Base-by-base conservation (phyloP, 352 stramenopile species). In the Lagenidium sp. region DNA sequence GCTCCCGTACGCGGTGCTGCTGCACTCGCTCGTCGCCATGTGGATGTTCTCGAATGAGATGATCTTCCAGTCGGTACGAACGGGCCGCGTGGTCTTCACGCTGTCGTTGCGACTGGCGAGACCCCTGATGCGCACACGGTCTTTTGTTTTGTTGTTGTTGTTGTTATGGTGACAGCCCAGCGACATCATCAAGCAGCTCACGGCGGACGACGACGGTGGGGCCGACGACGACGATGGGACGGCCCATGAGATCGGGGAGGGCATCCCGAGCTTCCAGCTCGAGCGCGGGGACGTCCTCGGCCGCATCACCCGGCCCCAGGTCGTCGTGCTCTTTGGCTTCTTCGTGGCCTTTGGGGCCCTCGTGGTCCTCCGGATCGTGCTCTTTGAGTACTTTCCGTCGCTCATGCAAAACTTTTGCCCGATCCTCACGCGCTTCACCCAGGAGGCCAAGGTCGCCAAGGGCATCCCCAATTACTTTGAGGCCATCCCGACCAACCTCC, bases 11-110 rank as follows among this genome's bases (percentile, higher is more conserved):
- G 80, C 80, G 6, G 71, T 89, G 22, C 21, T 92, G 11, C 48
- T 86, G 22, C 80, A 89, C 49, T 84, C 65, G 26, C 50, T 89
- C 19, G 50, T 89, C 10, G 76, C 69, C 1, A 69, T 92, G 60
- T 92, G 80, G 80, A 88, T 92, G 80, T 89, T 85, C 47, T 92
- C 80, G 19, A 92, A 92, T 53, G 64, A 72, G n/a, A 57, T 63
- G 41, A 89, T 92, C 47, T 92, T 92, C 45, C 71, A 88, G 53
- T 76, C 65, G 8, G 69, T 70, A 55, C 26, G n/a, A n/a, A n/a
- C n/a, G n/a, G n/a, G n/a, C n/a, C n/a, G n/a, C n/a, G n/a, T n/a
- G n/a, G n/a, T n/a, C n/a, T n/a, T n/a, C n/a, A n/a, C n/a, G n/a
- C n/a, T n/a, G n/a, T n/a, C n/a, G n/a, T 15, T 32, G 28, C 28